A percentile compares a stretch with the other conserved stretches of the same genome.
Conservation (phyloP, 73 alveolate species). For the Vitrella brassicaformis region DNA sequence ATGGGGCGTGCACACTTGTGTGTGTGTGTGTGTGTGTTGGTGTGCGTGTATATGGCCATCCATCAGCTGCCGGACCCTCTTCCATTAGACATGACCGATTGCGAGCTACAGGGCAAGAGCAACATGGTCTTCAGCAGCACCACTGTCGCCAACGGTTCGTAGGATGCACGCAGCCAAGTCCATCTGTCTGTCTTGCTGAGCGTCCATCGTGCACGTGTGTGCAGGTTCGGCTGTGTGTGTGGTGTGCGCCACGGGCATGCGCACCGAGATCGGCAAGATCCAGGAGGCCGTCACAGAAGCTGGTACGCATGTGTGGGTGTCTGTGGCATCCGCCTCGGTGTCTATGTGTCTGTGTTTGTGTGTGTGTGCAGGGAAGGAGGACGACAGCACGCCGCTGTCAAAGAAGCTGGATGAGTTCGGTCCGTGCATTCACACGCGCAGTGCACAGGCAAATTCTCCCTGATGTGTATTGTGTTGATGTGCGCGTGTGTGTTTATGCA, state of each 20-base stretch:
- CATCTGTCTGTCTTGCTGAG: too few species aligned
- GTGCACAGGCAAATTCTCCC: too few species aligned
- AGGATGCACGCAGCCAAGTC: too few species aligned
- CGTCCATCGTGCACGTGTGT: too few species aligned
- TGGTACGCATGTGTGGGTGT: slow-evolving; percentile 8
- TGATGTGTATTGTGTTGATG: too few species aligned
- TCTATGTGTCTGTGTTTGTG: background rate
- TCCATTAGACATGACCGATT: background rate
- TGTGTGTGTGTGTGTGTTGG: too few species aligned
- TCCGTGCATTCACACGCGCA: too few species aligned
- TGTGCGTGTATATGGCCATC: too few species aligned
- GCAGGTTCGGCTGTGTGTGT: slow-evolving; percentile 73
- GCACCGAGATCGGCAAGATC: slow-evolving; percentile 86
- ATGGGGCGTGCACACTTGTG: slow-evolving; percentile 20
- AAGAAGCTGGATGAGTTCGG: slow-evolving; percentile 82
- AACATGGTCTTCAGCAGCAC: slow-evolving; percentile 48
- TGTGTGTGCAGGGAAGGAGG: slow-evolving; percentile 39
- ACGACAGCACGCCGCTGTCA: slow-evolving; percentile 84
- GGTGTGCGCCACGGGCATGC: too few species aligned
- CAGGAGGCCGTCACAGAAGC: slow-evolving; percentile 81
- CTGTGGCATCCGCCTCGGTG: background rate
- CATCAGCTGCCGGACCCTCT: slow-evolving; percentile 6
- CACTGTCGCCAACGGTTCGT: slow-evolving; percentile 42
- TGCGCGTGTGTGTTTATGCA: too few species aligned
- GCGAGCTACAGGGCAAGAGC: slow-evolving; percentile 4